These are phyloP conservation scores for Pestalotiopsis fici DNA, from an alignment of 2,329 filamentous ascomycete species.

Conservation along the genomic window DNA sequence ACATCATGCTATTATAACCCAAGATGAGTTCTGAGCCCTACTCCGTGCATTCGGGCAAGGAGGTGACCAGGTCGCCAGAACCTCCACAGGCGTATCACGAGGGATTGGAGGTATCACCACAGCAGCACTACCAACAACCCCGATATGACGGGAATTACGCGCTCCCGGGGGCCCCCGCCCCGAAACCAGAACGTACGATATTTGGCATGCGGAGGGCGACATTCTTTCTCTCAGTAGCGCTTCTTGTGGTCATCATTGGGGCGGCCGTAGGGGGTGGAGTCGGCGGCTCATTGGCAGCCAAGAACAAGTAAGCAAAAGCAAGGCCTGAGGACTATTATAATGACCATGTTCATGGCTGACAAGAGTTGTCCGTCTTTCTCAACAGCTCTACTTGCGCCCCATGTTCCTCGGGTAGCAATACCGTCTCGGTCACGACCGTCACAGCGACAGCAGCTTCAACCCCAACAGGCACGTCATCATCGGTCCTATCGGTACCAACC, in stretches of 20 bases:
- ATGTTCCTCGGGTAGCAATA: neutral
- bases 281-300: neutral
- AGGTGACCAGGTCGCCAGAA: no score
- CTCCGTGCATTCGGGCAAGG: no score
- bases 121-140: no score
- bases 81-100: no score
- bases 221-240: neutral
- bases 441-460: slow-evolving; percentile 1
- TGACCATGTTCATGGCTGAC: neutral
- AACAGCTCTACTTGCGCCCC: no score
- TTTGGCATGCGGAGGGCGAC: neutral
- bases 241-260: neutral
- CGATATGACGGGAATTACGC: no score
- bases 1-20: no score
- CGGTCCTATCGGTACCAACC: slow-evolving; percentile 15
- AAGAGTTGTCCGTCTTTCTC: neutral
- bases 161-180: no score
- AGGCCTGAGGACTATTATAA: neutral
- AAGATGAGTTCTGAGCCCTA: no score
- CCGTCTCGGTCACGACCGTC: neutral
- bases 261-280: neutral
- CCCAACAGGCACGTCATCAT: slow-evolving; percentile 6
- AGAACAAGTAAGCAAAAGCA: neutral
- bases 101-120: no score
- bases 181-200: neutral